Base-by-base conservation (phyloP, 2,329 filamentous ascomycete species). In the Microsporum ferrugineum region DNA sequence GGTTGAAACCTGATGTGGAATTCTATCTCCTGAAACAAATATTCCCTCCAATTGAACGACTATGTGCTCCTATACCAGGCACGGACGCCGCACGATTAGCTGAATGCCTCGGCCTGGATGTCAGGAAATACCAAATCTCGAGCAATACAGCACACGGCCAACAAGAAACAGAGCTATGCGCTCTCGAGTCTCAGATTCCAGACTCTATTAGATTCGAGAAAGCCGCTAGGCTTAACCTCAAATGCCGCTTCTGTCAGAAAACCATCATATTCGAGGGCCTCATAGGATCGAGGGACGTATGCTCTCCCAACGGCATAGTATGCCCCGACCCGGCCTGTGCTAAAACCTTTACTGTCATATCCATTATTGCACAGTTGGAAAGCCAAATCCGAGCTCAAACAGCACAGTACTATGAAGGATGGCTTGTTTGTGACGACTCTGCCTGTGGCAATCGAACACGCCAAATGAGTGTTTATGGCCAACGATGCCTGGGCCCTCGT, bases 1-100 rank as follows among this genome's bases (percentile, higher is more conserved):
- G 79, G 0, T 81, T 99, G 5, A 82, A 87, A 62, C 89, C 91
- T 1, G 94, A 99, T 70, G 83, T 96, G n/a, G 94, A 99, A 71
- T 97, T 91, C 83, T 99, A 99, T 73, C 84, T 99, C 43, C 88
- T 90, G 78, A 99, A 99, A 79, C 94, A 99, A 75, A 96, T 99
- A 62, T 90, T 99, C 76, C 94, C 94, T 8, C 94, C 94, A 0
- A 94, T 99, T 31, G 94, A 99, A 77, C 89, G 94, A 81, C 85
- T 99, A 27, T 99, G 94, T 72, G 94, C 92, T 63, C 96, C 95
- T 63, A 96, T 99, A 69, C 84, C 84, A 12, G 94, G 94, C 62
- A 99, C 94, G 1, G 95, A 96, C 65, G 88, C 92, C 5, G 84
- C 89, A 1, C 86, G 91, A 65, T 82, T 99, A 7, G 94, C 94